Base-by-base conservation (phyloP, 2,329 filamentous ascomycete species). In the Colletotrichum eremochloae region DNA sequence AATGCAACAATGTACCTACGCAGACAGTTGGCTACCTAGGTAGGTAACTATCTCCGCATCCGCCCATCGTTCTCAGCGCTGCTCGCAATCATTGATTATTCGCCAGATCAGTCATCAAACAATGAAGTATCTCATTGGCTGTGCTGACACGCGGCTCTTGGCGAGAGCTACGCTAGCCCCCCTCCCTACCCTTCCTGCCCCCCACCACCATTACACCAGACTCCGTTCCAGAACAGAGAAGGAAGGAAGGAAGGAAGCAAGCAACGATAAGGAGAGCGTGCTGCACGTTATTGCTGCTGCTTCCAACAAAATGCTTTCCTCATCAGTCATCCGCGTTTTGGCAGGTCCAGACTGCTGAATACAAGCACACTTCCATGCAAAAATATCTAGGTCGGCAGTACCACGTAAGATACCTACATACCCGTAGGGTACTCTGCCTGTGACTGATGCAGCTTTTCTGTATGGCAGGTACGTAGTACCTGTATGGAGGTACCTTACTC, bases 151-250 rank as follows among this genome's bases (percentile, higher is more conserved):
- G 52, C 63, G 64, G 70, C 70, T 72, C 70, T 72, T 72, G 67
- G 70, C 70, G 44, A 50, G 44, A 50, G 20, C n/a, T 46, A n/a
- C 70, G 52, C 65, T 68, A 55, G 52, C 29, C 38, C 2, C 2
- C 36, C 38, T 33, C 33, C 29, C 7, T 24, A 24, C 64, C 33
- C 33, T 8, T 20, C 42, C 42, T 44, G 12, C 36, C 46, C 46
- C 53, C 63, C 61, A 50, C 40, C 36, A 48, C 46, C n/a, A 48
- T 46, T 33, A 24, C 24, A 24, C 24, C 24, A 50, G 33, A 42
- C 64, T 64, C 61, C 40, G 44, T 72, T 72, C 70, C 66, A 72
- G 70, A 72, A 72, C 53, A 52, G 61, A 65, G 31, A 71, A 63
- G 67, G 70, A 70, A 70, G 58, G 70, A 70, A 70, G 58, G 24